phyloP scores from a whole-genome alignment of 768 basidiomycete species.

The Chalciporus sphaerocephalus region DNA sequence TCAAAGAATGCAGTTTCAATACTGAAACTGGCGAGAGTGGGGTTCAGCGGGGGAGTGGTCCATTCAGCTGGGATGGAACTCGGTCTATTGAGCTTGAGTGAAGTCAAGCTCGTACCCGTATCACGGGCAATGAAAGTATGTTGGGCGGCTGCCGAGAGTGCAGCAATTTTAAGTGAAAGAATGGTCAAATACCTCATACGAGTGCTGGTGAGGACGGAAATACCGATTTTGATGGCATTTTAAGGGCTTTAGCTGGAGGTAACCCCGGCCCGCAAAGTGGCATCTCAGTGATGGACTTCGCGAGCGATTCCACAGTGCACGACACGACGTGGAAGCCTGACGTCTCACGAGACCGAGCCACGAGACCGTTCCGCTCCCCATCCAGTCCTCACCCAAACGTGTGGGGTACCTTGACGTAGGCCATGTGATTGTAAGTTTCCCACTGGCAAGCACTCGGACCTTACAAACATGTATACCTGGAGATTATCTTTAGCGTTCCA shows the following conservation, averaged over 20 bases:
- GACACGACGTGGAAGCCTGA: neutral
- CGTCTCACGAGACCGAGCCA: neutral
- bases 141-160: constrained; percentile 8
- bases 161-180: constrained; percentile 1
- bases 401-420: too few species aligned
- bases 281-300: neutral
- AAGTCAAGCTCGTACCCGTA: constrained; percentile 1
- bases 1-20: constrained; percentile 54
- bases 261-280: neutral
- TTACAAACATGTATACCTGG: too few species aligned
- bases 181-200: constrained; percentile 8
- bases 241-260: neutral
- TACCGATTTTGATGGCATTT: neutral
- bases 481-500: too few species aligned
- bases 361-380: neutral
- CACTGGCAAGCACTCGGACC: too few species aligned
- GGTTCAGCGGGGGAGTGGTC: constrained; percentile 42
- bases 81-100: constrained; percentile 38
- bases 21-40: constrained; percentile 48
- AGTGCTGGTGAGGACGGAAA: neutral
- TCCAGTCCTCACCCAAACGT: too few species aligned
- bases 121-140: constrained; percentile 9
- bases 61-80: constrained; percentile 37
- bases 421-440: too few species aligned
- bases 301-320: neutral